phyloP scores from a whole-genome alignment of 106 monocot genomes.

The Alisma plantagoaquatica region DNA sequence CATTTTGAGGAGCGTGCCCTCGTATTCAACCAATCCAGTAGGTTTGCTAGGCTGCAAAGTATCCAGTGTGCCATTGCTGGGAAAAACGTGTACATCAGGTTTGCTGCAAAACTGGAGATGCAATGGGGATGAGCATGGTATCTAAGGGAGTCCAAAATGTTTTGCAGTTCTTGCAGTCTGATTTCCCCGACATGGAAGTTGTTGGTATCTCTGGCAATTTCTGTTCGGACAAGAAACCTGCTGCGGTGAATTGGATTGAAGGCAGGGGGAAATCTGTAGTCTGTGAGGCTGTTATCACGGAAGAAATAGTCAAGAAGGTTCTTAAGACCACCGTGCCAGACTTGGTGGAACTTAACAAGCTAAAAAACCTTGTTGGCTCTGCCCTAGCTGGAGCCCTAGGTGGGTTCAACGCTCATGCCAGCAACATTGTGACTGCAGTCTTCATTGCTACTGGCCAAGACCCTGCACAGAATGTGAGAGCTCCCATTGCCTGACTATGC shows the following conservation, averaged over 20 bases:
- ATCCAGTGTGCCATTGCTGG: slow-evolving; percentile 68
- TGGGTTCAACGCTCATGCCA: slow-evolving; percentile 89
- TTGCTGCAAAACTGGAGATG: slow-evolving; percentile 81
- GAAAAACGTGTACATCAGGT: slow-evolving; percentile 77
- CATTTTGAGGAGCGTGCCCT: slow-evolving; percentile 50
- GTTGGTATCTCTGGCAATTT: slow-evolving; percentile 88
- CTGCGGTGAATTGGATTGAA: slow-evolving; percentile 93
- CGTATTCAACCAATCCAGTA: slow-evolving; percentile 74
- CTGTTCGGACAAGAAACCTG: slow-evolving; percentile 89
- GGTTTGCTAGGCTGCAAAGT: slow-evolving; percentile 62
- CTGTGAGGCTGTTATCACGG: slow-evolving; percentile 75
- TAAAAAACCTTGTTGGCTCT: slow-evolving; percentile 86
- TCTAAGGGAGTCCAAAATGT: slow-evolving; percentile 89
- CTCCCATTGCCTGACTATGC: slow-evolving; percentile 88
- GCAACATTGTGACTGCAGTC: slow-evolving; percentile 77
- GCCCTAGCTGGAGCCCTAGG: slow-evolving; percentile 90
- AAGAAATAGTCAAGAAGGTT: slow-evolving; percentile 62
- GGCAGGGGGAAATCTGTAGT: slow-evolving; percentile 90
- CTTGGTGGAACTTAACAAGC: slow-evolving; percentile 67
- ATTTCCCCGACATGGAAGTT: slow-evolving; percentile 80
- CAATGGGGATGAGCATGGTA: slow-evolving; percentile 99
- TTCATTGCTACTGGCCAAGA: slow-evolving; percentile 93
- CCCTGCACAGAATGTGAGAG: slow-evolving; percentile 96
- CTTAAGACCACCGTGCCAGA: slow-evolving; percentile 55
- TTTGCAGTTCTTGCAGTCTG: slow-evolving; percentile 58